Evolutionary conservation across 2,329 filamentous ascomycete genomes (phyloP).

Genomic region (Ascochyta koolunga): DNA sequence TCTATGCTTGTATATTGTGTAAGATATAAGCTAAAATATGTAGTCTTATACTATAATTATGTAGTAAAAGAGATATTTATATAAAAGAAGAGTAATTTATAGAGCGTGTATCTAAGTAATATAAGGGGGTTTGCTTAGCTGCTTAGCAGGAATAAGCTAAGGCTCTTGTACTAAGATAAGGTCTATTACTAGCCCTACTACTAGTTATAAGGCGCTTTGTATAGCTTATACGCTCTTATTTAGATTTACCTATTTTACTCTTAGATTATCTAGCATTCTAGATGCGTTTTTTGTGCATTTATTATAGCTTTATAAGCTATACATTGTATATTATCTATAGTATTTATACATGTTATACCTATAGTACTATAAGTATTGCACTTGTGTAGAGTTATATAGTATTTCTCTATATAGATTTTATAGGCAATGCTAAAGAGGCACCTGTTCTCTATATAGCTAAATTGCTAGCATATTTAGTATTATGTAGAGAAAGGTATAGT

Average conservation of each 20-base stretch:
- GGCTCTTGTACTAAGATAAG: neutral
- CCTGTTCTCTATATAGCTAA: neutral
- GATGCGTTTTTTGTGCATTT: neutral
- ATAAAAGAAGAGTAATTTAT: neutral
- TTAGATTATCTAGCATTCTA: neutral
- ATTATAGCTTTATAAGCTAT: neutral
- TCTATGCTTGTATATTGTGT: neutral
- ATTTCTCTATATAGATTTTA: neutral
- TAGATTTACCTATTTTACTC: neutral
- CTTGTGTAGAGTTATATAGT: neutral
- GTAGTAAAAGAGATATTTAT: neutral
- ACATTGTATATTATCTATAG: neutral
- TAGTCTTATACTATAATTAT: neutral
- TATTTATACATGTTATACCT: neutral
- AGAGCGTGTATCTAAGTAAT: neutral
- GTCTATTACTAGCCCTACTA: neutral
- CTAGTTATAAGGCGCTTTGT: neutral
- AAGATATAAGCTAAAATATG: neutral
- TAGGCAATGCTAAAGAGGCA: neutral
- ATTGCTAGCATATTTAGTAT: neutral
- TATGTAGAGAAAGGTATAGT: neutral
- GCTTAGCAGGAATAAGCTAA: neutral
- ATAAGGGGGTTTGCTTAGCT: neutral
- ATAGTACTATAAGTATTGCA: neutral
- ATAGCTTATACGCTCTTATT: neutral